phyloP scores from a whole-genome alignment of 106 monocot genomes.

The Platanthera guangdongensis region DNA sequence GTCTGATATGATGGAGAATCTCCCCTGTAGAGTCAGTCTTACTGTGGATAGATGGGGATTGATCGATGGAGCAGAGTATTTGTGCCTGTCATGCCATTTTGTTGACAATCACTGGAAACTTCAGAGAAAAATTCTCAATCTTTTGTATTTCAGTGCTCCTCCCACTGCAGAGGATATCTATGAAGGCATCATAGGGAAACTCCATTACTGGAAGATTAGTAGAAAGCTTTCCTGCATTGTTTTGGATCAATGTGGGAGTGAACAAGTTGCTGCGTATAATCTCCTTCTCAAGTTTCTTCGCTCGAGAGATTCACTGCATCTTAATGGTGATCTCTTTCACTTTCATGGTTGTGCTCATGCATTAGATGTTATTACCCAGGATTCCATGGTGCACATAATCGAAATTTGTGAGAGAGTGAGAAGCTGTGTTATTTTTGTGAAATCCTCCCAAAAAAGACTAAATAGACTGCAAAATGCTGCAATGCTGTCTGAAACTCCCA shows the following conservation, averaged over 20 bases:
- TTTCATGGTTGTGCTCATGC: conserved; percentile 42
- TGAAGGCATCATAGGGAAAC: conserved; percentile 37
- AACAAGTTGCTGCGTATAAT: conserved; percentile 32
- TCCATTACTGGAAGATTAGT: conserved; percentile 57
- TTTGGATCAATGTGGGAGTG: conserved; percentile 28
- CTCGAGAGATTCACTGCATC: conserved; percentile 27
- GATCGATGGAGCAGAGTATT: conserved; percentile 26
- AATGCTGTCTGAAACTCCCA: conserved; percentile 23
- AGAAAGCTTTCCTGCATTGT: conserved; percentile 40
- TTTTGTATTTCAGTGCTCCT: conserved; percentile 38
- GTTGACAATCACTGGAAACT: conserved; percentile 71
- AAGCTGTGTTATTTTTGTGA: conserved; percentile 44
- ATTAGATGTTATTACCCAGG: conserved; percentile 49
- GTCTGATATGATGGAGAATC: conserved; percentile 39
- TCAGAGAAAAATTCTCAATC: conserved; percentile 51
- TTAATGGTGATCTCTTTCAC: conserved; percentile 54
- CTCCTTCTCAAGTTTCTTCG: conserved; percentile 33
- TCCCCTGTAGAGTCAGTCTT: conserved; percentile 44
- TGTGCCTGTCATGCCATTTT: conserved; percentile 64
- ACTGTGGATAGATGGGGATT: conserved; percentile 51
- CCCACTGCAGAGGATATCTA: conserved; percentile 28
- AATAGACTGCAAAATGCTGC: conserved; percentile 40
- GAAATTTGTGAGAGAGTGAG: conserved; percentile 40
- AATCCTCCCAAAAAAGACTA: conserved; percentile 43
- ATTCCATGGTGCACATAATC: conserved; percentile 25